Evolutionary conservation across 2,329 filamentous ascomycete species (phyloP), one percentile per base, ranked within the genome.

Genomic region (Aspergillus nomiae): DNA sequence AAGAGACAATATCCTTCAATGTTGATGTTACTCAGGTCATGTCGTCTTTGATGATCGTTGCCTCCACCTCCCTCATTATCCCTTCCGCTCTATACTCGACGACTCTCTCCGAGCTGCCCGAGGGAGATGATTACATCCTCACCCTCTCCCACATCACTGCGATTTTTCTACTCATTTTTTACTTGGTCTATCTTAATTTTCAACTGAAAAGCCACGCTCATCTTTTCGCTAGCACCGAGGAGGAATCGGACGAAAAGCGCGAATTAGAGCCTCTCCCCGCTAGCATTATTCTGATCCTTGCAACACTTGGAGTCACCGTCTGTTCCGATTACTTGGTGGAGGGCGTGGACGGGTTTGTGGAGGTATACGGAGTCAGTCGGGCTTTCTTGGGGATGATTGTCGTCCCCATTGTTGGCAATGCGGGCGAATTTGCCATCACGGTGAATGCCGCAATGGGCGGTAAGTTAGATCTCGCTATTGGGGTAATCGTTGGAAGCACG

Each of bases 1-100:
- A 92, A 48, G 75, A 84, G 38, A 89, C 93, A 72, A 92, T 96
- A 74, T 87, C 85, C 76, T 96, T 96, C 85, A 96, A 96, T 81
- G 87, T 90, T 53, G 93, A 90, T 0, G 92, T 96, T 5, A 92
- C 92, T 1, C 92, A 94, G 74, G 95, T 92, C 0, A 90, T 92
- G 5, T 88, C 91, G 9, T 91, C 89, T 61, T 78, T 94, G 60
- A 85, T 94, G 41, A 89, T 91, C 26, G 83, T 94, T 9, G 88
- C 90, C 14, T 90, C 93, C 32, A 89, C 89, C 38, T 89, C 87
- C 65, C 84, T 96, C 65, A 92, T 96, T 67, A 91, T 96, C 16
- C 92, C 92, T 10, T 67, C 66, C 11, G 63, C 68, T 2, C 54
- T 69, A 41, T 66, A 64, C 58, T 64, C 67, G 19, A 70, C 63